Evolutionary conservation across 169 alveolate species (phyloP).

Genomic region (Plasmodium vivax): DNA sequence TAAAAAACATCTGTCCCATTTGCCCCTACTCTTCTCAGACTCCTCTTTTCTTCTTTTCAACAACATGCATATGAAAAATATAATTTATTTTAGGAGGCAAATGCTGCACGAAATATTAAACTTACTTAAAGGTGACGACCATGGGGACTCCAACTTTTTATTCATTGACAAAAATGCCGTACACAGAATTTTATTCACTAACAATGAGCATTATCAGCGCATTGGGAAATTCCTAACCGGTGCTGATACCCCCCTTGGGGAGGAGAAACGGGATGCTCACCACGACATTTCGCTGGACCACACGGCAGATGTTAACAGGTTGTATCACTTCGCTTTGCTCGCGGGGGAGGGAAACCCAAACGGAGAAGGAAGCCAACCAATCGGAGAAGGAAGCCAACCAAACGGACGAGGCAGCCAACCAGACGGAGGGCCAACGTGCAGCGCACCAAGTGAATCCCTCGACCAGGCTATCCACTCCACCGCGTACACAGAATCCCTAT

Average conservation of each 20-base stretch:
- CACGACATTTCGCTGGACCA: background rate
- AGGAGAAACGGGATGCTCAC: background rate
- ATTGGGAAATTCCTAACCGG: background rate
- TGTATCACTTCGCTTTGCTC: background rate
- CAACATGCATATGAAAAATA: conserved; percentile 44
- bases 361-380: background rate
- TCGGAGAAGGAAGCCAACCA: background rate
- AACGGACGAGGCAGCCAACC: background rate
- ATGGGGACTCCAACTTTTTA: conserved; percentile 16
- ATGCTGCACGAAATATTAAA: conserved; percentile 62
- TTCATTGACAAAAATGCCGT: conserved; percentile 41
- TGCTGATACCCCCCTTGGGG: background rate
- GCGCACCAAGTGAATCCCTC: background rate
- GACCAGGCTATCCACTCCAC: background rate
- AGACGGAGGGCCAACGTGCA: background rate
- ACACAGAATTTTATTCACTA: conserved; percentile 41
- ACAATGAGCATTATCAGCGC: conserved; percentile 9
- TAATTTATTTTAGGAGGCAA: conserved; percentile 51
- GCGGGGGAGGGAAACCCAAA: background rate
- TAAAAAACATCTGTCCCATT: conserved; percentile 12
- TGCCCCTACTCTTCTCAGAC: conserved; percentile 35
- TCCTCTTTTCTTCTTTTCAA: conserved; percentile 59
- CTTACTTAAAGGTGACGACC: conserved; percentile 7
- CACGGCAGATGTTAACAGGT: background rate
- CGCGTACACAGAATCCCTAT: background rate